Evolutionary conservation across 2,329 filamentous ascomycete species (phyloP).

Genomic region (Nemania serpens): DNA sequence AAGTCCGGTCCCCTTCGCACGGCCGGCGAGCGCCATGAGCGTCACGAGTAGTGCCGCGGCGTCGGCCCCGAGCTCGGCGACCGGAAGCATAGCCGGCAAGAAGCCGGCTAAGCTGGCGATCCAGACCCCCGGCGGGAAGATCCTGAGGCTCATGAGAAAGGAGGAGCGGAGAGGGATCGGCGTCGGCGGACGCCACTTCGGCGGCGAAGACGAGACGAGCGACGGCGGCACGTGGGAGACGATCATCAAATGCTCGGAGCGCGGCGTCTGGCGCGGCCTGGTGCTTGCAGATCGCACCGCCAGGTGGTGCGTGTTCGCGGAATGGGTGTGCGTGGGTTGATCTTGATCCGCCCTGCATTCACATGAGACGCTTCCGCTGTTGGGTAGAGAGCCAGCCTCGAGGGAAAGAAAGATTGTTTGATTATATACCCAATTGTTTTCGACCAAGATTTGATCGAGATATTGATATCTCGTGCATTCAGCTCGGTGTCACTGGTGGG

Average conservation of each 20-base stretch:
- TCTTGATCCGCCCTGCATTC: background rate
- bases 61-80: conserved; percentile 60
- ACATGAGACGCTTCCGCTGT: background rate
- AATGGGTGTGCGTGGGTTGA: conserved; percentile 68
- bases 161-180: conserved; percentile 61
- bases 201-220: conserved; percentile 60
- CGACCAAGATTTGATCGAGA: conserved; percentile 7
- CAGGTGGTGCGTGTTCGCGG: conserved; percentile 89
- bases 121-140: conserved; percentile 92
- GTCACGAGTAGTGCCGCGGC: conserved; percentile 63
- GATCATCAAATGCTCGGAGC: conserved; percentile 86
- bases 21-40: conserved; percentile 68
- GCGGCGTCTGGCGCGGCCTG: conserved; percentile 78
- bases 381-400: background rate
- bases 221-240: conserved; percentile 85
- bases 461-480: conserved; percentile 22
- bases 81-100: conserved; percentile 58
- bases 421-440: conserved; percentile 4
- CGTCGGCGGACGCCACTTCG: conserved; percentile 50
- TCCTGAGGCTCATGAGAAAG: conserved; percentile 83
- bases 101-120: conserved; percentile 97
- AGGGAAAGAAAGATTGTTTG: background rate
- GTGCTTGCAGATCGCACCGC: conserved; percentile 83
- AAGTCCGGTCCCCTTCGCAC: conserved; percentile 65
- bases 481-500: conserved; percentile 24